Base-by-base conservation (phyloP, 2,329 filamentous ascomycete species). In the Pezicula carpinea region DNA sequence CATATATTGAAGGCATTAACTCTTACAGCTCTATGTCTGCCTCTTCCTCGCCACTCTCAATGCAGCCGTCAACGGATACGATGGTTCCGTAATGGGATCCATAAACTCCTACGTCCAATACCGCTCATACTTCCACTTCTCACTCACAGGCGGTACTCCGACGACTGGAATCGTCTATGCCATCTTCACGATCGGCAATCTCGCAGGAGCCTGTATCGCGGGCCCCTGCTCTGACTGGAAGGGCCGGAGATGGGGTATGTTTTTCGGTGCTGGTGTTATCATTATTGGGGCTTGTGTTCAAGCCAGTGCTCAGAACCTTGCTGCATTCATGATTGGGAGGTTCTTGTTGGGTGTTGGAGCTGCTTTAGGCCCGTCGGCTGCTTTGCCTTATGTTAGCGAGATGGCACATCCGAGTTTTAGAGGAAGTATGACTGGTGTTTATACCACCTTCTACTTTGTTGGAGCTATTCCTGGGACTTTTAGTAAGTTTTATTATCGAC, bases 261-360 rank as follows among this genome's bases (percentile, higher is more conserved):
- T 69, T 43, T 62, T 67, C 41, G 70, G 70, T 38, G 62, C 63
- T 42, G 5, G 54, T 3, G 58, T 67, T 44, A 66, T 73, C 47
- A 60, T 74, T 44, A 43, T 72, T 39, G 71, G 72, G 26, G 62
- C 70, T 33, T 60, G 66, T 47, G 64, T 74, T 35, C 70, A 73
- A 48, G 67, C 60, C 13, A 40, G 48, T 4, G 33, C 40, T 26
- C 56, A 59, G 42, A 59, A 46, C 40, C 56, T 60, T 21, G 58
- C 57, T 4, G 66, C 69, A 42, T 74, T 72, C 54, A 69, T 74
- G 58, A 44, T 41, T n/a, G 77, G 77, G 3, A 70, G 77, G 21
- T 80, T 82, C 62, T 61, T 82, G 21, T 72, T 82, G 4, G 79
- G 79, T 44, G 79, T 82, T 49, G 71, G 71, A 43, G 69, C 70